Evolutionary conservation across 2,329 filamentous ascomycete species (phyloP).

Genomic region (Penicillium brasilianum): DNA sequence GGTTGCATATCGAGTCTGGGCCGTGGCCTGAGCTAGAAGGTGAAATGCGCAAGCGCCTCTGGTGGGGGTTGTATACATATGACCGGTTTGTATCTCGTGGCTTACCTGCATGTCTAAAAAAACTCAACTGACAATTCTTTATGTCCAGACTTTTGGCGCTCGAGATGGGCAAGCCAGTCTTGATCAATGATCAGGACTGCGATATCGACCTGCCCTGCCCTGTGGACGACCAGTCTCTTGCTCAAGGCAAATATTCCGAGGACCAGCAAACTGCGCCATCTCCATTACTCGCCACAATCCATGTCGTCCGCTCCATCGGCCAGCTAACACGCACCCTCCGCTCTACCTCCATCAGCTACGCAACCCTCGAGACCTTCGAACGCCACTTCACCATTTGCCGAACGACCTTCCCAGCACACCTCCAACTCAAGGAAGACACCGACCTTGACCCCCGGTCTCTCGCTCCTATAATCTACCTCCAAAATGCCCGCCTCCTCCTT

Average conservation of each 20-base stretch:
- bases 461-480: conserved; percentile 75
- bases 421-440: conserved; percentile 69
- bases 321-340: conserved; percentile 73
- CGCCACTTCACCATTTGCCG: conserved; percentile 78
- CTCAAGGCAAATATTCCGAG: conserved; percentile 53
- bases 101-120: neutral
- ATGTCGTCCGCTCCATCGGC: conserved; percentile 78
- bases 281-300: conserved; percentile 77
- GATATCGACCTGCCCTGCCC: conserved; percentile 79
- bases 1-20: conserved; percentile 75
- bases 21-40: conserved; percentile 76
- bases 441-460: conserved; percentile 76
- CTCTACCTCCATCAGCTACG: conserved; percentile 67
- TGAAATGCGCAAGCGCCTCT: conserved; percentile 85
- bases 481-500: conserved; percentile 81
- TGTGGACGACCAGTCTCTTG: conserved; percentile 72
- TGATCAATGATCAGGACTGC: conserved; percentile 88
- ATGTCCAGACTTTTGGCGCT: conserved; percentile 69
- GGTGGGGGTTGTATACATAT: conserved; percentile 93
- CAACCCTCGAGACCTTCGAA: conserved; percentile 78
- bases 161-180: conserved; percentile 77
- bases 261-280: conserved; percentile 68
- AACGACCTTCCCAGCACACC: conserved; percentile 74
- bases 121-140: conserved; percentile 17
- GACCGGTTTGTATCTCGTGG: conserved; percentile 65